These are phyloP conservation scores for Kappamyces sp. DNA, from an alignment of 192 early-diverging fungal species.

Conservation along the genomic window DNA sequence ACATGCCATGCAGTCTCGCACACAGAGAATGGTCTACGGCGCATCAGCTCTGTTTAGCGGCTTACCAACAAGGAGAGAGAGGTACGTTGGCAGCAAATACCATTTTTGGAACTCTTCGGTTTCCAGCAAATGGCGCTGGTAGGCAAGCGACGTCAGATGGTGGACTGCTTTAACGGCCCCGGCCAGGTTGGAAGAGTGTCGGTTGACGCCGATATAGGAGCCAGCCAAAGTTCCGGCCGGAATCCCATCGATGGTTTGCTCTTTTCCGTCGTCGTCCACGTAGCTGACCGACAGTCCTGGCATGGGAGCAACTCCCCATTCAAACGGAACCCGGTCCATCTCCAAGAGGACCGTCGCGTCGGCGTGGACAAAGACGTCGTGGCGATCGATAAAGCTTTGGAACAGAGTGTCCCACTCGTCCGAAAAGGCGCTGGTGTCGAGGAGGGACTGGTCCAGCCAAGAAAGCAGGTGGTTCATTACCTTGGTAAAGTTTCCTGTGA, in stretches of 20 bases:
- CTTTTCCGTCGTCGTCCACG: background rate
- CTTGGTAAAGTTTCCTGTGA: conserved; percentile 10
- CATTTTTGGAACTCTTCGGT: background rate
- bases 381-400: background rate
- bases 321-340: conserved; percentile 4
- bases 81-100: background rate
- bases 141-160: background rate
- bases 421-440: conserved; percentile 2
- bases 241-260: background rate
- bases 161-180: conserved; percentile 8
- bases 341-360: background rate
- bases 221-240: conserved; percentile 6
- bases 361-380: conserved; percentile 1
- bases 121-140: background rate
- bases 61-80: background rate
- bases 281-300: background rate
- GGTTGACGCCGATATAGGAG: conserved; percentile 6
- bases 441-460: conserved; percentile 2
- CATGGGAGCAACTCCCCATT: conserved; percentile 1
- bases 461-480: background rate
- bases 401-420: background rate
- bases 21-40: background rate
- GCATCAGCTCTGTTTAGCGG: background rate
- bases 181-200: background rate
- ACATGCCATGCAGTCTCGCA: background rate